Conservation (phyloP, 73 alveolate genomes). For the Durusdinium trenchii region DNA sequence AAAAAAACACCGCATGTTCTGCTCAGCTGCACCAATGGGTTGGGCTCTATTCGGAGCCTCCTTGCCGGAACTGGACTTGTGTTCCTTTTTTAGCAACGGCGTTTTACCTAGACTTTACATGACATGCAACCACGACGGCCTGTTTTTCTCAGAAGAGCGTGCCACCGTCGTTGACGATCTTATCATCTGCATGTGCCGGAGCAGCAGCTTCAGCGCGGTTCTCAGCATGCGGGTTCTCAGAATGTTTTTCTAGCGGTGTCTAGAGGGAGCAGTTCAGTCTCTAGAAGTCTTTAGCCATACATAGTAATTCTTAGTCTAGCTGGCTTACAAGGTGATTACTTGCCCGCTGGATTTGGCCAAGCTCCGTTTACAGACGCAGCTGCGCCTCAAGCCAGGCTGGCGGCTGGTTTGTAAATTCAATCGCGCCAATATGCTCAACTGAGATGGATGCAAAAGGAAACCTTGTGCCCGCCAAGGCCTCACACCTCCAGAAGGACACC, state of each 20-base stretch:
- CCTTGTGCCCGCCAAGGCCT: neutral
- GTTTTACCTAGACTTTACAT: no score
- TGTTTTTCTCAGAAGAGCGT: slow-evolving; percentile 53
- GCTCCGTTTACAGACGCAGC: slow-evolving; percentile 97
- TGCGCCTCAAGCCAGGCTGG: slow-evolving; percentile 70
- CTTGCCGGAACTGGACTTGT: no score
- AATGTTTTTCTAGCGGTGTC: neutral
- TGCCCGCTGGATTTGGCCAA: slow-evolving; percentile 99
- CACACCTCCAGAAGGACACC: slow-evolving; percentile 52
- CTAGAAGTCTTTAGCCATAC: no score
- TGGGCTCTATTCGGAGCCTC: no score
- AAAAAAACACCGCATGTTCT: no score
- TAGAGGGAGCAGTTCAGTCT: neutral
- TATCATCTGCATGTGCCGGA: slow-evolving; percentile 97
- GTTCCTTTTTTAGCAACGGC: no score
- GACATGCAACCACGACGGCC: no score
- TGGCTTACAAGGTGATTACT: slow-evolving; percentile 96
- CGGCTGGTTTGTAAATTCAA: neutral
- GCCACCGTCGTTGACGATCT: slow-evolving; percentile 96
- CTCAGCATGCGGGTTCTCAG: neutral
- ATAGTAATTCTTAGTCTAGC: no score
- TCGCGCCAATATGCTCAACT: neutral
- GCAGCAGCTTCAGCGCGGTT: slow-evolving; percentile 97
- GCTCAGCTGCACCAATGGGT: no score
- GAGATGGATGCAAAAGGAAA: neutral